Evolutionary conservation across 805 yeast genomes (phyloP), one percentile per base, ranked within the genome.

Genomic region (Candida palmyrensis): DNA sequence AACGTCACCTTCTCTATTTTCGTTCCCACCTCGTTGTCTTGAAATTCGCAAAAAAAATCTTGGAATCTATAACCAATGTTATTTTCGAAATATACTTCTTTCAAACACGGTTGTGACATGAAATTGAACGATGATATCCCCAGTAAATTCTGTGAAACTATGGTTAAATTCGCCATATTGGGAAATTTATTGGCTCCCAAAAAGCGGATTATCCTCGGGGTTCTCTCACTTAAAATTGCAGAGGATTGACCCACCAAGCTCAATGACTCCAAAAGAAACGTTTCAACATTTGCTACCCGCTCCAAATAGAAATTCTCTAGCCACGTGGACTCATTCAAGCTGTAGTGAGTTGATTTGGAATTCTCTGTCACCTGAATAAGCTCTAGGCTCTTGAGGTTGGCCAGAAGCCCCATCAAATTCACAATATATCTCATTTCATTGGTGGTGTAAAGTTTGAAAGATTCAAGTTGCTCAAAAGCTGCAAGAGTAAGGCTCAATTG

Each of bases 101-200:
- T 44, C n/a, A 61, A 36, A 9, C 40, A 27, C 1, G 40, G 38
- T 6, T 47, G n/a, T n/a, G n/a, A n/a, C n/a, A n/a, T n/a, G n/a
- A n/a, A n/a, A n/a, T n/a, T n/a, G n/a, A n/a, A n/a, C n/a, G n/a
- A n/a, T n/a, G n/a, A n/a, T n/a, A n/a, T n/a, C n/a, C n/a, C n/a
- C n/a, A 9, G 18, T 9, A 65, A 60, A 33, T 60, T 61, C 37
- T 47, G 61, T n/a, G 59, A 54, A 0, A 52, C 57, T 6, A 64
- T 34, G 2, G 54, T 46, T 10, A 63, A 37, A 20, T 43, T 51
- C 3, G 42, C 10, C 15, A 63, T 42, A 14, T 36, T 34, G 6
- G 59, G 52, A 24, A 62, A 53, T 0, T 22, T 12, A 25, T 15
- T n/a, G 14, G 15, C 14, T 33, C 25, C 25, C 58, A 33, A 25